These are phyloP conservation scores for Blastocystis sp. DNA, from an alignment of 352 stramenopile species.

Conservation along the genomic window DNA sequence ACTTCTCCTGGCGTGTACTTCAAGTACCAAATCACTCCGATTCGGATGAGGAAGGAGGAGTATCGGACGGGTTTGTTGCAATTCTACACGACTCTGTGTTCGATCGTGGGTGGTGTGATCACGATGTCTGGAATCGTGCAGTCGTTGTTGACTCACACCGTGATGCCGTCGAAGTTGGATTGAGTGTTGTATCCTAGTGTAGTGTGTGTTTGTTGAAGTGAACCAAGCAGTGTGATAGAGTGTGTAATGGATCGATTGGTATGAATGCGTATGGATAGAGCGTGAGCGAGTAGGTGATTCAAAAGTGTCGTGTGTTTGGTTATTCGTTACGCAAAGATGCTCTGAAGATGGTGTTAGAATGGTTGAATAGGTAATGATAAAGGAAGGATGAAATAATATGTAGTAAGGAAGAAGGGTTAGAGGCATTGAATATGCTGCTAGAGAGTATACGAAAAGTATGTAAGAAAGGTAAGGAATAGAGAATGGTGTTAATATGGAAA, in stretches of 20 bases:
- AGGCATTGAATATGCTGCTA: background rate
- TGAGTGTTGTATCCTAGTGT: background rate
- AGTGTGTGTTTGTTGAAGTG: conserved; percentile 6
- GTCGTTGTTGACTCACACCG: conserved; percentile 8
- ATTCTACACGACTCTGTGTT: conserved; percentile 31
- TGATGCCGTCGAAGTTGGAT: background rate
- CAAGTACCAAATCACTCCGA: conserved; percentile 12
- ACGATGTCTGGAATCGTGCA: conserved; percentile 20
- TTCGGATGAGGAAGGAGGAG: background rate
- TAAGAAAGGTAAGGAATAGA: background rate
- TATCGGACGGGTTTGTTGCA: conserved; percentile 7
- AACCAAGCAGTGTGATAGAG: too few species aligned
- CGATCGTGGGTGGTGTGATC: conserved; percentile 16
- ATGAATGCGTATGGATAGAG: background rate
- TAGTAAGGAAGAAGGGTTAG: background rate
- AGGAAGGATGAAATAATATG: background rate
- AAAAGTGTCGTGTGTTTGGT: background rate
- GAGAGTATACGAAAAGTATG: background rate
- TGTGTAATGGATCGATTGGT: conserved; percentile 2
- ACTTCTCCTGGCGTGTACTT: conserved; percentile 18
- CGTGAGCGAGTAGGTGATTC: conserved; percentile 12
- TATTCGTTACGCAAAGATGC: conserved; percentile 29
- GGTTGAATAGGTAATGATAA: background rate
- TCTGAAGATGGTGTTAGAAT: background rate
- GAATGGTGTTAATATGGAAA: background rate